Conservation (phyloP, 768 basidiomycete genomes). For the Tulasnella sp. region DNA sequence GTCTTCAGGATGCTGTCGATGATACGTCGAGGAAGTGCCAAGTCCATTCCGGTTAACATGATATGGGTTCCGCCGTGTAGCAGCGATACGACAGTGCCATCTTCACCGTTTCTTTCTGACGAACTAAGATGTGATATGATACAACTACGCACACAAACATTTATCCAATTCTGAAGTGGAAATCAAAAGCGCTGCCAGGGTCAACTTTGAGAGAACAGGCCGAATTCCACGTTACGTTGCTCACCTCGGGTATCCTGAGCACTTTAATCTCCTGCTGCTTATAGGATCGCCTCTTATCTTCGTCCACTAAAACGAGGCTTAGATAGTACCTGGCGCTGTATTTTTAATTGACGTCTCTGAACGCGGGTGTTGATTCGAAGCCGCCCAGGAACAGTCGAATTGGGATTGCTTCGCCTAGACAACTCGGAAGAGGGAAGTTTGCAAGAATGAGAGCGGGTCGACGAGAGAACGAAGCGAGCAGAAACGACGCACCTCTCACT, state of each 20-base stretch:
- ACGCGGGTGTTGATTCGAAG: conserved; percentile 90
- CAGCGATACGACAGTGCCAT: no score
- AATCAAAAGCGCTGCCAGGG: no score
- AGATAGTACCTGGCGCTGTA: conserved; percentile 93
- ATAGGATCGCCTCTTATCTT: conserved; percentile 97
- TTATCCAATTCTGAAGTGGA: no score
- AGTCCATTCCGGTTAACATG: no score
- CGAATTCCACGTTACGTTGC: no score
- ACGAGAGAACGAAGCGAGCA: neutral
- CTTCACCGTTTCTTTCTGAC: no score
- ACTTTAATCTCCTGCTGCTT: conserved; percentile 97
- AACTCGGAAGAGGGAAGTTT: neutral
- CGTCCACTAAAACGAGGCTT: conserved; percentile 91
- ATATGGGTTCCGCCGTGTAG: no score
- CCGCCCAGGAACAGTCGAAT: conserved; percentile 97
- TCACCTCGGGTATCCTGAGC: conserved; percentile 69
- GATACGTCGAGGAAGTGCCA: no score
- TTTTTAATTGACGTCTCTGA: conserved; percentile 95
- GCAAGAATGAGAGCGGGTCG: neutral
- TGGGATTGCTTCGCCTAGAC: conserved; percentile 81
- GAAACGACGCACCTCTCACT: conserved; percentile 45
- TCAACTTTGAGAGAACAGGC: no score
- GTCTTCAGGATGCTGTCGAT: no score
- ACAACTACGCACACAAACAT: no score
- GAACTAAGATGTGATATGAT: no score